Percentiles rank a stretch among this genome's conserved stretches.
Evolutionary conservation across 331 rosid species (phyloP).

Genomic region (Acacia concinna): DNA sequence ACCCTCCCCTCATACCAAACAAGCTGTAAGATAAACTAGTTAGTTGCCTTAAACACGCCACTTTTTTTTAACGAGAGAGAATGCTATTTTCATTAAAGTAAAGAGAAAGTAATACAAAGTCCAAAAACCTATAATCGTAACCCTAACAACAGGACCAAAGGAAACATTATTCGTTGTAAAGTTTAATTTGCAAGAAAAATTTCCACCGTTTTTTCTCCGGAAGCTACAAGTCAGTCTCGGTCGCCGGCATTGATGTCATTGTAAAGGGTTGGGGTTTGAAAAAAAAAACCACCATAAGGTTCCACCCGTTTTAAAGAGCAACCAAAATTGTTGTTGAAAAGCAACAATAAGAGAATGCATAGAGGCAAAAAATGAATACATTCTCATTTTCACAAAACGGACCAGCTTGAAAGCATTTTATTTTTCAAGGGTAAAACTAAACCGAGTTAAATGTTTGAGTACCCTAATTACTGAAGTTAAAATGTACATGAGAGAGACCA

Average conservation of each 20-base stretch:
- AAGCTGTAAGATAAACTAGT: background rate
- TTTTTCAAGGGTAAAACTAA: background rate
- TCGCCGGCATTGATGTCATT: no score
- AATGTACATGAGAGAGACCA: background rate
- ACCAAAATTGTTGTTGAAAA: no score
- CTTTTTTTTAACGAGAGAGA: background rate
- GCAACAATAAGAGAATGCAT: no score
- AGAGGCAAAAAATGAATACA: background rate
- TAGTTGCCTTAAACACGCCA: background rate
- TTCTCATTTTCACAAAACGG: background rate
- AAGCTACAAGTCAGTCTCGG: no score
- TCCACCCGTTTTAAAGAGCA: no score
- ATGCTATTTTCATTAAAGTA: background rate
- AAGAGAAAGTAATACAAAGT: background rate
- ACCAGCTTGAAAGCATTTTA: background rate
- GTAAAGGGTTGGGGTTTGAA: no score
- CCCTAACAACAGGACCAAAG: background rate
- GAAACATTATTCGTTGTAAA: no score
- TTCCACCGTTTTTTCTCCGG: no score
- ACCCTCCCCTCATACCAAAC: no score
- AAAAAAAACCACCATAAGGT: no score
- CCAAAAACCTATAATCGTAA: background rate
- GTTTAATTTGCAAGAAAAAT: no score
- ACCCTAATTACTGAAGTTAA: background rate
- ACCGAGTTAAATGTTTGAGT: background rate